Evolutionary conservation across 129 eudicot species (phyloP).

Genomic region (Chrysanthemum seticuspe): DNA sequence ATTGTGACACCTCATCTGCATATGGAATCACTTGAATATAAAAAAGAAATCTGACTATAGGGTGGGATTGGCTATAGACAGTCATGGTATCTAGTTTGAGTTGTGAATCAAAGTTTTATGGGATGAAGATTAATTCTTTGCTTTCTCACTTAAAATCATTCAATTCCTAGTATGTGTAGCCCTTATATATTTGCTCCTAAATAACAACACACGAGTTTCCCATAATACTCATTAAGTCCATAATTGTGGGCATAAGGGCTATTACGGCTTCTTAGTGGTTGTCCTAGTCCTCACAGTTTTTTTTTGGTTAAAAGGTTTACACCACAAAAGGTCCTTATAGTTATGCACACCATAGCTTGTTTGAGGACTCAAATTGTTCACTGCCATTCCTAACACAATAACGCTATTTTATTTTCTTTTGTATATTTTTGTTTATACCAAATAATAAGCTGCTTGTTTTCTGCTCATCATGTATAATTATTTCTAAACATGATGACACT

Average conservation of each 20-base stretch:
- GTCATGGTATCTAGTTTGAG: slow-evolving; percentile 1
- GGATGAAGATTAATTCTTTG: slow-evolving; percentile 4
- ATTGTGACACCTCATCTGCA: slow-evolving; percentile 18
- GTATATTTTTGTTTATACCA: neutral
- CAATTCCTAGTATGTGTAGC: neutral
- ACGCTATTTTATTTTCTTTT: neutral
- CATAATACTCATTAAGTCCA: too few relatives aligned
- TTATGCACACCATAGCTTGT: slow-evolving; percentile 1
- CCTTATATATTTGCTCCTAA: neutral
- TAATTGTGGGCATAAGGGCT: too few relatives aligned
- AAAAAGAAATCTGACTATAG: slow-evolving; percentile 10
- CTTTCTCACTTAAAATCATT: neutral
- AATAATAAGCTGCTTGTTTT: slow-evolving; percentile 4
- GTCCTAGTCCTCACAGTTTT: too few relatives aligned
- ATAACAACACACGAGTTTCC: too few relatives aligned
- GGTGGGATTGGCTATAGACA: neutral
- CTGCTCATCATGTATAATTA: neutral
- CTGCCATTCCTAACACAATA: slow-evolving; percentile 5
- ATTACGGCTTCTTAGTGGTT: too few relatives aligned
- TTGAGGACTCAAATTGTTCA: neutral
- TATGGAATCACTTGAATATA: slow-evolving; percentile 10
- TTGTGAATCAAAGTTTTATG: neutral
- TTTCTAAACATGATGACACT: neutral
- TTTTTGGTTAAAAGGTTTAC: neutral
- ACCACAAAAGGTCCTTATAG: neutral